Evolutionary conservation across 2,329 filamentous ascomycete genomes (phyloP), one percentile per base, ranked within the genome.

Genomic region (Cyclaneusma minus): DNA sequence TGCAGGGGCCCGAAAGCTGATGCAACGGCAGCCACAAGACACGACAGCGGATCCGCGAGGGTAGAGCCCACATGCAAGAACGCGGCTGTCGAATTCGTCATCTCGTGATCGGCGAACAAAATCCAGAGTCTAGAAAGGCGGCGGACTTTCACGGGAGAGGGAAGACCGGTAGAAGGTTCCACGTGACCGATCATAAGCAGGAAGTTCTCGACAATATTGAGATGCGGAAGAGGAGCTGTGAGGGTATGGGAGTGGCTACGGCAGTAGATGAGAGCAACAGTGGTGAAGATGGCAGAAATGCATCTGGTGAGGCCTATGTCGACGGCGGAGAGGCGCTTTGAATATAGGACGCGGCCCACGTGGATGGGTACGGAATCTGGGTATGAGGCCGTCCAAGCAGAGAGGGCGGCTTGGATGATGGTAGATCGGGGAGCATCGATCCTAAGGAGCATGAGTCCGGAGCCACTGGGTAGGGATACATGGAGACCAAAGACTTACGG

Each of bases 81-180:
- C 1, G 56, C 52, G 4, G 58, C 55, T 1, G 57, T 61, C 0
- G 58, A 58, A 24, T 57, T 50, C 11, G 60, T 59, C 52, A 63
- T 58, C 31, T 60, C 61, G 32, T 64, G 60, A 35, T 51, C 60
- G 1, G 53, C 50, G 30, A 56, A 55, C 3, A 64, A 43, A 13
- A 60, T 58, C 52, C 35, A 61, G 22, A 47, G 43, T 33, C 38
- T 50, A 39, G 28, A 45, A 41, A 32, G 54, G 32, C 32, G 44
- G 13, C 22, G 30, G 18, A 45, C 34, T 5, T 40, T 38, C n/a
- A 44, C 39, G 3, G 47, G 40, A 28, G 56, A 47, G 3, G 52
- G 51, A 2, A 28, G 18, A 13, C 42, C 44, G 3, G 30, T 27
- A 1, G 29, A 27, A 15, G 19, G 13, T 12, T 51, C 46, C 4